Base-by-base conservation (phyloP, 768 basidiomycete species). In the Pulveroboletus sp. region DNA sequence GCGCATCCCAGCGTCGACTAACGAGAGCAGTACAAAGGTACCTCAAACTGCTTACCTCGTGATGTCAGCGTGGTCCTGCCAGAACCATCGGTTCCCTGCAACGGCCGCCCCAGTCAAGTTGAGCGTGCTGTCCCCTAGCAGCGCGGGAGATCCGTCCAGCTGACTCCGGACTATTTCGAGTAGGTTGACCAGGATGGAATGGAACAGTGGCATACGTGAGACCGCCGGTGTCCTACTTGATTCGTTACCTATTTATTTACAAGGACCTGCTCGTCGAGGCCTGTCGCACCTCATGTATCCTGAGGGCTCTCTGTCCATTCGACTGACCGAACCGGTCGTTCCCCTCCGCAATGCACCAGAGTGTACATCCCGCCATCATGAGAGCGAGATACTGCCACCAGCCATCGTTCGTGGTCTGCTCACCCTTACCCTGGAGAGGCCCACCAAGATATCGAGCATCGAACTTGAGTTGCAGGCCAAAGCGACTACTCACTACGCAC, bases 401-500 rank as follows among this genome's bases (percentile, higher is more conserved):
- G 78, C 84, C 15, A 69, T 83, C 60, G 70, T 89, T 11, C 71
- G 86, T 42, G 86, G 86, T 9, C 68, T 88, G 5, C 73, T 89
- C 49, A 81, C 79, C 2, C 70, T 89, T 50, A 74, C 71, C 13
- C 69, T 88, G 36, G 72, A 73, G 28, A 95, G 95, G 64, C 83
- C 93, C 1, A 93, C 83, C 46, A 83, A 83, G 65, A 84, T 99
- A 57, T 84, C 86, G 30, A 87, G 83, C 59, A 93, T 99, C 50
- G 84, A 85, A 48, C 74, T 96, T 35, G 81, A 84, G 64, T 70
- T 99, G 18, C 73, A 82, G 39, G 93, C 89, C 3, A 85, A 75
- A 51, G 75, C 84, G 3, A 70, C 75, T 21, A 87, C 84, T 5
- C 78, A 82, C 33, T 96, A 92, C 86, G 83, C 86, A 2, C 93